Base-by-base conservation (phyloP, 2,329 filamentous ascomycete genomes). In the Penicillium sp. region DNA sequence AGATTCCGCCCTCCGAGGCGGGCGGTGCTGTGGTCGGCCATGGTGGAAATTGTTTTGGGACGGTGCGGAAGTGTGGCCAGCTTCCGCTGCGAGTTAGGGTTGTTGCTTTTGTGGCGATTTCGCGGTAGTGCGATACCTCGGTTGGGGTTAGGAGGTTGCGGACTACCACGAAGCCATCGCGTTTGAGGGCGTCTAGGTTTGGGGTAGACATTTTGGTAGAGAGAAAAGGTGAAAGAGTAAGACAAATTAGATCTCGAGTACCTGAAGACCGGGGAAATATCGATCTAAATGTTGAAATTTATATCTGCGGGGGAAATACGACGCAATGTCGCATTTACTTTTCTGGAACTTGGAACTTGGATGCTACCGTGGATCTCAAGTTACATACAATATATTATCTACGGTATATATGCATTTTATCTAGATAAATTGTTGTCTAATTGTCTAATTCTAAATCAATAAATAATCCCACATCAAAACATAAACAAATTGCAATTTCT, bases 1-100 rank as follows among this genome's bases (percentile, higher is more conserved):
- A 96, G 73, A 96, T 95, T 21, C 90, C 90, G 50, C 81, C 75
- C 49, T 78, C 73, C 0, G 70, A 70, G 38, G 73, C 72, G 1
- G 77, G 75, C 0, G 79, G 77, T 1, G 81, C 77, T 49, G 80
- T 78, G n/a, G 79, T 79, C 5, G 83, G 79, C 91, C 91, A 96
- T 0, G 92, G 92, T 0, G 91, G 92, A 76, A 96, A 96, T 75
- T 96, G 91, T 75, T 95, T 95, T 53, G 90, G 90, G 2, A 94
- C 84, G 0, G 90, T 93, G 62, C 91, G 88, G 68, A 95, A 86
- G 75, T 89, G 83, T 3, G 90, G 90, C 91, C 91, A 96, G 60
- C 81, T 69, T 38, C 91, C 91, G n/a, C 78, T 65, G 61, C 89
- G 85, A 41, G 89, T 88, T 41, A 84, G 77, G 2, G 76, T 70